phyloP scores from a whole-genome alignment of 2,329 filamentous ascomycete genomes.

The Xylariaceae sp. region DNA sequence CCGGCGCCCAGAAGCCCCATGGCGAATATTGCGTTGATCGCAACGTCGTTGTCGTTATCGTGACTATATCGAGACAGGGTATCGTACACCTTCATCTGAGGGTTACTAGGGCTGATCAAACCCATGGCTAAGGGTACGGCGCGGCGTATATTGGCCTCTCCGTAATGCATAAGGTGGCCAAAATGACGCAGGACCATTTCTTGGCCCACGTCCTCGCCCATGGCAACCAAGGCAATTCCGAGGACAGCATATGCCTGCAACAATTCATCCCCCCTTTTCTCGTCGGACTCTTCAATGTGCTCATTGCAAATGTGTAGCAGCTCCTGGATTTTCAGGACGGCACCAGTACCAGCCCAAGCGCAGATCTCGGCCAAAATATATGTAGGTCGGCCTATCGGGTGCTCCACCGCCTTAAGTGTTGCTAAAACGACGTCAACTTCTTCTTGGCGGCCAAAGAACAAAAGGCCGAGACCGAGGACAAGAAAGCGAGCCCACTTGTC shows the following conservation, averaged over 20 bases:
- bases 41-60: constrained; percentile 97
- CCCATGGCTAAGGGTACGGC: constrained; percentile 96
- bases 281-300: constrained; percentile 88
- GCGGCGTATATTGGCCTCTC: constrained; percentile 93
- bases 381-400: constrained; percentile 95
- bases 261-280: constrained; percentile 92
- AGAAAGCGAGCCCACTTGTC: constrained; percentile 99
- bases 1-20: constrained; percentile 97
- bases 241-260: constrained; percentile 95
- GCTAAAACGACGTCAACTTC: constrained; percentile 98
- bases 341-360: constrained; percentile 95
- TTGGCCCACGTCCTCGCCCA: constrained; percentile 97
- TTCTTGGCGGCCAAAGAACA: constrained; percentile 96
- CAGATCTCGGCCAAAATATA: constrained; percentile 93
- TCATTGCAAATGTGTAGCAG: constrained; percentile 97
- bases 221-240: constrained; percentile 87
- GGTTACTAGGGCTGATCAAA: constrained; percentile 93
- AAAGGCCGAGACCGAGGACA: constrained; percentile 83
- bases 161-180: constrained; percentile 98
- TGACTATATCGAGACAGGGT: constrained; percentile 96
- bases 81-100: constrained; percentile 99
- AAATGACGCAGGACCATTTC: constrained; percentile 99
- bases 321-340: constrained; percentile 95
- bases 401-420: constrained; percentile 93
- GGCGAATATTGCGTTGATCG: constrained; percentile 96